phyloP scores from a whole-genome alignment of 345 rosid genomes.

The Ceriops tagal region DNA sequence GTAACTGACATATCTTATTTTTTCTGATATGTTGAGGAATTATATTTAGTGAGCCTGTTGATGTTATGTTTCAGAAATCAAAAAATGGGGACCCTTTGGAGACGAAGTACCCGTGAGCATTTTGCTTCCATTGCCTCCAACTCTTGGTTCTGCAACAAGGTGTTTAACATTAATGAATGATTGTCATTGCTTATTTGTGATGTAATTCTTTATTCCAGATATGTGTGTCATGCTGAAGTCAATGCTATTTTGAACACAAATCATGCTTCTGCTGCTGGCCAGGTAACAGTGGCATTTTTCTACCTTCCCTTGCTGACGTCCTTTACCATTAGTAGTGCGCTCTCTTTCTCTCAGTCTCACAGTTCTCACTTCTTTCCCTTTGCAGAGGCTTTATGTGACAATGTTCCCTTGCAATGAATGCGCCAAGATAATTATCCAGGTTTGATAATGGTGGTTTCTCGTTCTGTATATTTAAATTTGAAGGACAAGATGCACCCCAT shows the following conservation, averaged over 20 bases:
- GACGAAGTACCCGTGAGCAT: slow-evolving; percentile 85
- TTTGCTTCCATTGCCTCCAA: neutral
- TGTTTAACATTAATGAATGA: neutral
- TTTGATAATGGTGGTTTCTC: slow-evolving; percentile 25
- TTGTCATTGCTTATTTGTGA: too few species aligned
- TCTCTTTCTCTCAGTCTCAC: neutral
- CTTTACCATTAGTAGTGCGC: neutral
- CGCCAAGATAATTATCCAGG: slow-evolving; percentile 97
- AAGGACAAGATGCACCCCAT: too few species aligned
- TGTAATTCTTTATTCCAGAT: slow-evolving; percentile 38
- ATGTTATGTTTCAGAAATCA: slow-evolving; percentile 59
- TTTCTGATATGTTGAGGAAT: slow-evolving; percentile 9
- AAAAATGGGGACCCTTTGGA: slow-evolving; percentile 68
- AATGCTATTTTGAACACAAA: slow-evolving; percentile 93
- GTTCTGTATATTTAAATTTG: slow-evolving; percentile 1
- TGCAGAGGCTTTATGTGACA: slow-evolving; percentile 94
- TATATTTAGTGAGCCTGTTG: slow-evolving; percentile 1
- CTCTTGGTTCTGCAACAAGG: slow-evolving; percentile 2
- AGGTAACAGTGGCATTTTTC: slow-evolving; percentile 37
- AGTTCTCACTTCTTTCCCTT: slow-evolving; percentile 17
- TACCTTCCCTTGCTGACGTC: slow-evolving; percentile 2
- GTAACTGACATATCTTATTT: slow-evolving; percentile 2
- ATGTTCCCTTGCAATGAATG: slow-evolving; percentile 99
- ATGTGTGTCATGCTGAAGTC: slow-evolving; percentile 97
- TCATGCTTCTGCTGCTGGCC: slow-evolving; percentile 89